Evolutionary conservation across 169 alveolate genomes (phyloP), one percentile per base, ranked within the genome.

Genomic region (Eimeria tenella): DNA sequence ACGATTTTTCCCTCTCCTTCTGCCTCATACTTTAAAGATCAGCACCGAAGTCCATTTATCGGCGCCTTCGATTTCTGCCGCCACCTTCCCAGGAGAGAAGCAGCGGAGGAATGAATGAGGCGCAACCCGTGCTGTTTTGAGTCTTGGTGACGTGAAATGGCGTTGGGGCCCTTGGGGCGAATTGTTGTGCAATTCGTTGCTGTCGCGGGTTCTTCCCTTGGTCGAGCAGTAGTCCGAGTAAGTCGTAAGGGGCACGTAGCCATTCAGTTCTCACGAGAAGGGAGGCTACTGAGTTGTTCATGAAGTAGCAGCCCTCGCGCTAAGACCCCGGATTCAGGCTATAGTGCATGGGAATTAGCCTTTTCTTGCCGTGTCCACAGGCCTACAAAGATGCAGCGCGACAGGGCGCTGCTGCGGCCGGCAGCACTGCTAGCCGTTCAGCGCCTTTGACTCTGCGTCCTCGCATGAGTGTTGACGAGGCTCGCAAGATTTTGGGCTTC

Each of bases 361-460:
- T 58, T 58, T 10, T 58, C 68, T 58, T 17, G 21, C 68, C n/a
- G 77, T n/a, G 11, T 68, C 7, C 25, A 62, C 93, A 86, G 93
- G 93, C 93, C 9, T 86, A 86, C 93, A 31, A 23, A 50, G 93
- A 86, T 60, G 93, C 93, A 56, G 93, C 93, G 53, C 55, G 60
- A 50, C 62, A 74, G 17, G 83, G 93, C 65, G 53, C 55, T 1
- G 42, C 65, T 31, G 42, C 52, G 19, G 91, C 77, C 74, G 19
- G 62, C 8, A 68, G 81, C 7, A 70, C 71, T 6, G 21, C 82
- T 5, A 50, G 71, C 49, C 70, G 21, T 13, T 65, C 42, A 58
- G 83, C 62, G 82, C 79, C 82, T 13, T 82, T 86, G 23, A 42
- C 93, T 19, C 68, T 86, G 8, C 60, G 93, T 15, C 68, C 93